These are phyloP conservation scores for Amaranthus tricolor DNA, from an alignment of 179 eudicot species.

Conservation along the genomic window DNA sequence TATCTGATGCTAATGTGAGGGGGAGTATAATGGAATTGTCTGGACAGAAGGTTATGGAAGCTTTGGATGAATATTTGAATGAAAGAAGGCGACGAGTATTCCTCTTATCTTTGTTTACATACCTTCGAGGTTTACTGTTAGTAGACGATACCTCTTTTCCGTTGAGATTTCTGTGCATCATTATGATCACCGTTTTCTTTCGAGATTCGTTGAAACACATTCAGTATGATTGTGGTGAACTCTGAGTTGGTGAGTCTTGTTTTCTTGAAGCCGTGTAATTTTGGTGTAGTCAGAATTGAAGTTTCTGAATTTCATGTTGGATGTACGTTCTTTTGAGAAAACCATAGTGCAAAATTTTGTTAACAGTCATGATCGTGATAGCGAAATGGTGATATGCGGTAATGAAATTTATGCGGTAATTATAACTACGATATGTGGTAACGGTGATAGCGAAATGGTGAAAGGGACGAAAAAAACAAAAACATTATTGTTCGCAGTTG, in stretches of 20 bases:
- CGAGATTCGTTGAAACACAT: constrained; percentile 21
- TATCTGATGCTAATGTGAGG: neutral
- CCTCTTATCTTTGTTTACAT: constrained; percentile 38
- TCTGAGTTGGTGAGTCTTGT: constrained; percentile 26
- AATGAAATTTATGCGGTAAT: no score
- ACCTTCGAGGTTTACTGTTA: constrained; percentile 39
- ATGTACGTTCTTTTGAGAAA: no score
- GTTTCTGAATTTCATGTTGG: no score
- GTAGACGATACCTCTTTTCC: constrained; percentile 24
- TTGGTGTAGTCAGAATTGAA: neutral
- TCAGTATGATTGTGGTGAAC: constrained; percentile 36
- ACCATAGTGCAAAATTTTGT: no score
- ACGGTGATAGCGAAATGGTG: no score
- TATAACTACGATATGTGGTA: no score
- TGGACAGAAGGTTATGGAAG: constrained; percentile 26
- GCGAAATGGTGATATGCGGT: no score
- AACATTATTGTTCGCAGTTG: no score
- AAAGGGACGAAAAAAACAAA: no score
- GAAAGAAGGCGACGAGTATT: constrained; percentile 52
- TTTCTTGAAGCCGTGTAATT: neutral
- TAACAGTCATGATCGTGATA: no score
- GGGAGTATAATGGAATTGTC: constrained; percentile 13
- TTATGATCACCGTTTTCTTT: constrained; percentile 29
- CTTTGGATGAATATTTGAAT: constrained; percentile 46
- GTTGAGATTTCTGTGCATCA: constrained; percentile 20